A percentile compares a stretch with the other conserved stretches of the same genome.
phyloP scores from a whole-genome alignment of 495 filamentous ascomycete genomes.

The Talaromyces stipitatus region DNA sequence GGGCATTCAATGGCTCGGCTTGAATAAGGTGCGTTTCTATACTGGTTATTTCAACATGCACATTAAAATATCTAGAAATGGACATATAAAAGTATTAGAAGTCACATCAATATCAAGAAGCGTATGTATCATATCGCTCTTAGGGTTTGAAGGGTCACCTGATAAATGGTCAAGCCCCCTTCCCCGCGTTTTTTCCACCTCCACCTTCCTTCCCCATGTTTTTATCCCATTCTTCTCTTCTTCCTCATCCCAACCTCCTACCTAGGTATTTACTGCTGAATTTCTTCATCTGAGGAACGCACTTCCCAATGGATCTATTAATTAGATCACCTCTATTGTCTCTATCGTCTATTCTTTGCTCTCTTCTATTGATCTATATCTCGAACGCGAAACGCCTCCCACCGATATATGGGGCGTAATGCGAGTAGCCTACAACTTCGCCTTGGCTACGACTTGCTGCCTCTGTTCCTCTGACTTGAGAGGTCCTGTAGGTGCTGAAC shows the following conservation, averaged over 20 bases:
- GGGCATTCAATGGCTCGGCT: no score
- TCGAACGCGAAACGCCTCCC: background rate
- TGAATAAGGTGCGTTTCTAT: no score
- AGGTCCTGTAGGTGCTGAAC: conserved; percentile 32
- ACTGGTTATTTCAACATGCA: no score
- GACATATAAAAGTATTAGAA: no score
- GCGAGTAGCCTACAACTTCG: conserved; percentile 18
- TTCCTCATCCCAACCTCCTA: background rate
- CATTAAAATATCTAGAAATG: no score
- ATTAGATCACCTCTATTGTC: no score
- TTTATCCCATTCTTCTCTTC: background rate
- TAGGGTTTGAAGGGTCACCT: background rate
- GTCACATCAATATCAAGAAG: no score
- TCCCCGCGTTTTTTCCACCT: background rate
- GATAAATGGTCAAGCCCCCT: background rate
- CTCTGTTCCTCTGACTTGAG: conserved; percentile 14
- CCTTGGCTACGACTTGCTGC: conserved; percentile 8
- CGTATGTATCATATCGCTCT: no score
- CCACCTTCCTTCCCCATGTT: background rate
- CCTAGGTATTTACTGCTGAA: background rate
- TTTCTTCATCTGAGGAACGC: background rate
- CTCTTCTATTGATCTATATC: background rate
- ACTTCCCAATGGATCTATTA: background rate
- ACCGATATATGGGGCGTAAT: background rate
- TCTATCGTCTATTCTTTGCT: background rate